Conservation (phyloP, 148 eudicot genomes). For the Heliamphora exappendiculata region DNA sequence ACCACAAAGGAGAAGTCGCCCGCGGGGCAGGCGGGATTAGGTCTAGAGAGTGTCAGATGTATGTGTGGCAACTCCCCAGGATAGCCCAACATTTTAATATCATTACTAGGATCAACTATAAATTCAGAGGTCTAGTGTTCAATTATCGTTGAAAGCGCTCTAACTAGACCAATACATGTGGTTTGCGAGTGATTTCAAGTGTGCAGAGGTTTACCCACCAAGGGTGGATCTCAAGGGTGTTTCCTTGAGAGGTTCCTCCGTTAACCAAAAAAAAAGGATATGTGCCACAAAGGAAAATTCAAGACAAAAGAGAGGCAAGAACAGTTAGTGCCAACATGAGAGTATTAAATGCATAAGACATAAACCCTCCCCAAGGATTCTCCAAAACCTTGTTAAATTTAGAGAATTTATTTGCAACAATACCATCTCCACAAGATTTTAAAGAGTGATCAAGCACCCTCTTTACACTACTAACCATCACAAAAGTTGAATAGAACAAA, state of each 20-base stretch:
- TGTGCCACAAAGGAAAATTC: neutral
- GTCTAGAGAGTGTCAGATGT: neutral
- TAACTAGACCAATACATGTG: no score
- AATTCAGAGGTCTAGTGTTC: no score
- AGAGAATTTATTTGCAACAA: neutral
- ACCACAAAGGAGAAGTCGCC: neutral
- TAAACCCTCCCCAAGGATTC: neutral
- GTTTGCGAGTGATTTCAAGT: no score
- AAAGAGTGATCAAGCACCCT: slow-evolving; percentile 1
- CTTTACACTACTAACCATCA: neutral
- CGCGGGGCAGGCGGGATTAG: no score
- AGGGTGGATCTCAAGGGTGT: neutral
- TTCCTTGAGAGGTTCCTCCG: neutral
- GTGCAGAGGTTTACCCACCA: no score
- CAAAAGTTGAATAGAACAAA: neutral
- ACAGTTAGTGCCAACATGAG: neutral
- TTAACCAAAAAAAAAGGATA: neutral
- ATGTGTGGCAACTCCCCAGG: no score
- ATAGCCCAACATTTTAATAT: no score
- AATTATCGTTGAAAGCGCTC: no score
- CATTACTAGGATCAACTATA: no score
- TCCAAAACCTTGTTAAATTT: neutral
- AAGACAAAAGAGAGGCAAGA: neutral
- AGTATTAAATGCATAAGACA: neutral
- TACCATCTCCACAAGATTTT: neutral